Evolutionary conservation across 2,329 filamentous ascomycete species (phyloP).

Genomic region (Cladosporium sp.): DNA sequence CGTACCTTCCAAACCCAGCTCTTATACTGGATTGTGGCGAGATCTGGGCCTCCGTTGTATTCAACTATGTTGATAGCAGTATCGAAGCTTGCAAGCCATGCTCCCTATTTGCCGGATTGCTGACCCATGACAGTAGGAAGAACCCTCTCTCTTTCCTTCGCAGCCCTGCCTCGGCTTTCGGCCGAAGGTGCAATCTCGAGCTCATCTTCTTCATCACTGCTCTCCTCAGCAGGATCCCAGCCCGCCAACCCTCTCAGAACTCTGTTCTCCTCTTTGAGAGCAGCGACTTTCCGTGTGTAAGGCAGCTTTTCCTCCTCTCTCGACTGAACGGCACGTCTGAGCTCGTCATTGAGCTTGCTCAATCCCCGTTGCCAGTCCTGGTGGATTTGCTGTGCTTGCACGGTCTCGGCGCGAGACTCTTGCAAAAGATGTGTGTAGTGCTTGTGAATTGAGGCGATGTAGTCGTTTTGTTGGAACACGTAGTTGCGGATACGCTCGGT

Average conservation of each 20-base stretch:
- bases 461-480: conserved; percentile 37
- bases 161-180: background rate
- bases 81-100: too few species aligned
- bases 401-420: conserved; percentile 38
- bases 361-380: conserved; percentile 46
- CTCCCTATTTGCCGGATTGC: background rate
- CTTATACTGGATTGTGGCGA: too few species aligned
- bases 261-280: conserved; percentile 45
- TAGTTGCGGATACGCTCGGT: conserved; percentile 30
- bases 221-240: conserved; percentile 42
- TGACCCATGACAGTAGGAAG: background rate
- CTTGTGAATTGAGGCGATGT: conserved; percentile 41
- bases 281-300: conserved; percentile 35
- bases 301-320: conserved; percentile 34
- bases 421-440: conserved; percentile 45
- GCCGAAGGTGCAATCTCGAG: background rate
- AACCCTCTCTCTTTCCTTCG: conserved; percentile 5
- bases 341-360: conserved; percentile 38
- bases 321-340: conserved; percentile 35
- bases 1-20: too few species aligned
- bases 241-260: conserved; percentile 41
- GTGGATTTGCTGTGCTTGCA: conserved; percentile 44
- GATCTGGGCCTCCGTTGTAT: too few species aligned
- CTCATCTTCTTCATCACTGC: conserved; percentile 24
- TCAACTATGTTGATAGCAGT: too few species aligned